phyloP scores from a whole-genome alignment of 805 yeast genomes.

The Wickerhamomyces chambardii region DNA sequence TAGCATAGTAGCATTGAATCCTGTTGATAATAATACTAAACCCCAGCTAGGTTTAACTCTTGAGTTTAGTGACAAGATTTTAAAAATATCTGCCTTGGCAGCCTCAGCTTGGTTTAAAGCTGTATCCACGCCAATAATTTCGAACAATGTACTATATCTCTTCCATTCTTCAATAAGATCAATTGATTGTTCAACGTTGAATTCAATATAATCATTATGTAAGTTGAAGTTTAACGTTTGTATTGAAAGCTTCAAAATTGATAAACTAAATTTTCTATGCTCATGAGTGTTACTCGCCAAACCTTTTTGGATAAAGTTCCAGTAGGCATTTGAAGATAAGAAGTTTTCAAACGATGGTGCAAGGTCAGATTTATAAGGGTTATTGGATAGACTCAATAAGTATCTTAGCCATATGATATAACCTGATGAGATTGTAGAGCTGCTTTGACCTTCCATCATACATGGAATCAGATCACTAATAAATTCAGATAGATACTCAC shows the following conservation, averaged over 20 bases:
- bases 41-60: conserved; percentile 65
- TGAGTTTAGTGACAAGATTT: conserved; percentile 39
- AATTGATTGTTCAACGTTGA: conserved; percentile 4
- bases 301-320: conserved; percentile 50
- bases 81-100: conserved; percentile 53
- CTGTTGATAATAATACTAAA: conserved; percentile 63
- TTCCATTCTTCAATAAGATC: conserved; percentile 50
- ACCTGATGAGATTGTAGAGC: conserved; percentile 20
- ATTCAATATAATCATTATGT: conserved; percentile 18
- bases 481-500: conserved; percentile 15
- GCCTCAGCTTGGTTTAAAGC: conserved; percentile 82
- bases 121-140: conserved; percentile 76
- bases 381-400: conserved; percentile 20
- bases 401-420: conserved; percentile 49
- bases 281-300: conserved; percentile 52
- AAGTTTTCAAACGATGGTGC: no score
- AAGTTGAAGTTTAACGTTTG: conserved; percentile 28
- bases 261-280: conserved; percentile 56
- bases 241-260: conserved; percentile 55
- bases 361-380: no score
- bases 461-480: conserved; percentile 39
- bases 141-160: conserved; percentile 64
- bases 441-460: conserved; percentile 20
- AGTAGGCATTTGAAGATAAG: conserved; percentile 28
- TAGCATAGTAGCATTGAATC: conserved; percentile 69